Conservation (phyloP, 257 asterid genomes). For the Scutellaria baicalensis region DNA sequence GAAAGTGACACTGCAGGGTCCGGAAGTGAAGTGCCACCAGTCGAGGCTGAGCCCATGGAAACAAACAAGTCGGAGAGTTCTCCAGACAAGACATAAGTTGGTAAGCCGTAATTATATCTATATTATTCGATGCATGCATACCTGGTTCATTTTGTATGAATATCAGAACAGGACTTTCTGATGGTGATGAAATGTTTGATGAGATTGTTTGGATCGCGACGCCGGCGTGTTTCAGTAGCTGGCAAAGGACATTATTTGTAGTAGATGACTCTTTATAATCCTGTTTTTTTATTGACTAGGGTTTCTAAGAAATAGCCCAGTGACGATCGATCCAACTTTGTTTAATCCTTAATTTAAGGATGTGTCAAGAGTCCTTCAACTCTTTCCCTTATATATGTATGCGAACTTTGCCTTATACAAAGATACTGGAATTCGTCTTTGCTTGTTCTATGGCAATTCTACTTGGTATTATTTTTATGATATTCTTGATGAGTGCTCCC, state of each 20-base stretch:
- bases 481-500: no score
- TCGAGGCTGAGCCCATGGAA: slow-evolving; percentile 59
- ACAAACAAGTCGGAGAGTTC: slow-evolving; percentile 41
- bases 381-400: not conserved
- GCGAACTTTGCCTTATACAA: not conserved
- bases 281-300: slow-evolving; percentile 6
- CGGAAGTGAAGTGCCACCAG: slow-evolving; percentile 27
- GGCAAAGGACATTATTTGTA: not conserved
- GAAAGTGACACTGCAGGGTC: slow-evolving; percentile 19
- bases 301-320: slow-evolving; percentile 13
- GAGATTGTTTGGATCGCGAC: not conserved
- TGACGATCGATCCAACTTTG: not conserved
- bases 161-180: not conserved
- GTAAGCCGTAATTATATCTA: not conserved
- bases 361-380: not conserved
- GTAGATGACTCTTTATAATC: slow-evolving; percentile 5
- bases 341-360: not conserved
- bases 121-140: not conserved
- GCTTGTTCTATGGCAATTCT: no score
- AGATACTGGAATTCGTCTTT: no score
- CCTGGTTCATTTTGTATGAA: not conserved
- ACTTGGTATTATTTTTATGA: no score
- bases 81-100: slow-evolving; percentile 13
- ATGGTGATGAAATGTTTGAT: not conserved
- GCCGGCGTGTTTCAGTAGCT: no score